A percentile compares a stretch with the other conserved stretches of the same genome.
These are phyloP conservation scores for Podospora bellae-mahoneyi DNA, from an alignment of 495 filamentous ascomycete species.

Conservation along the genomic window DNA sequence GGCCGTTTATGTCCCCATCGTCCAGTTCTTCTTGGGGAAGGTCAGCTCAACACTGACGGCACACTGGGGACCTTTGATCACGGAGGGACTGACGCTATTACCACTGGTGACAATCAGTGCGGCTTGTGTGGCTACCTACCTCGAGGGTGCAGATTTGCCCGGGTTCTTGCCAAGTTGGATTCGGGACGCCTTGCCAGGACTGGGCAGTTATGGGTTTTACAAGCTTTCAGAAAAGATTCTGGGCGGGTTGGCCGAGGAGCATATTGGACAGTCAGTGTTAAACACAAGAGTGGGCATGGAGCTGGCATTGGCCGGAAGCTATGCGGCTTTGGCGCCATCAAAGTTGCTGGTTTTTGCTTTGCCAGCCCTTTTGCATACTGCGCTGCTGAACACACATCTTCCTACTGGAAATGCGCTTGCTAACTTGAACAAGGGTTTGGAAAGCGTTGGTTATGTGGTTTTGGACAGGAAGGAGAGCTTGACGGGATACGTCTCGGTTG, in stretches of 20 bases:
- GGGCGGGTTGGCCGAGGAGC: conserved; percentile 47
- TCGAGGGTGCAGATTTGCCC: conserved; percentile 58
- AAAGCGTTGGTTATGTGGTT: conserved; percentile 54
- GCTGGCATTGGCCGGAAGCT: conserved; percentile 58
- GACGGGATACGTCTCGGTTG: conserved; percentile 88
- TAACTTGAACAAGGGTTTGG: conserved; percentile 62
- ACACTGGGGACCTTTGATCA: conserved; percentile 67
- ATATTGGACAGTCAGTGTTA: conserved; percentile 58
- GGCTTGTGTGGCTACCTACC: conserved; percentile 58
- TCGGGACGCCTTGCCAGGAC: conserved; percentile 55
- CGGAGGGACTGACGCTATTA: conserved; percentile 66
- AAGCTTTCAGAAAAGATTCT: conserved; percentile 53
- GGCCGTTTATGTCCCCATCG: conserved; percentile 67
- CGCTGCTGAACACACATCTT: conserved; percentile 69
- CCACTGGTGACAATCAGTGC: conserved; percentile 68
- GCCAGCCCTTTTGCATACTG: conserved; percentile 67
- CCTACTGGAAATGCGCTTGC: conserved; percentile 48
- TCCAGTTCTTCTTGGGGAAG: conserved; percentile 65
- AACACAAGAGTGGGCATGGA: conserved; percentile 71
- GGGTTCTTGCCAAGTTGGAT: conserved; percentile 51
- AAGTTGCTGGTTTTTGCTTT: conserved; percentile 60
- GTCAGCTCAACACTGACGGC: conserved; percentile 63
- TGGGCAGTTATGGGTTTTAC: conserved; percentile 64
- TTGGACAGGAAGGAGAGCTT: conserved; percentile 76
- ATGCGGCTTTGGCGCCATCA: conserved; percentile 63